phyloP scores from a whole-genome alignment of 495 filamentous ascomycete species.

The Penicillium bialowiezense region DNA sequence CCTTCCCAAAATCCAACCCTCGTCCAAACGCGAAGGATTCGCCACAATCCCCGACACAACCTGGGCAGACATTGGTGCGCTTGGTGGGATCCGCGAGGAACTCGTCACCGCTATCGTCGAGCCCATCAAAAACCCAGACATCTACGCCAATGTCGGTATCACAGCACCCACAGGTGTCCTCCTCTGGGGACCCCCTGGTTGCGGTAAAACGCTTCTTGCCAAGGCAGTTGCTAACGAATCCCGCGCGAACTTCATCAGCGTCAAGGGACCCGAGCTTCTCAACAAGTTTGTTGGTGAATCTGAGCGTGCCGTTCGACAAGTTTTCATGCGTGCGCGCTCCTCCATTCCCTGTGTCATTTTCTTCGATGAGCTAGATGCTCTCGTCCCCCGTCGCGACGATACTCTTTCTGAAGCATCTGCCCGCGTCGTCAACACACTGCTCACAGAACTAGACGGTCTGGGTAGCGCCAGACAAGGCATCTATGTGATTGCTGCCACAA shows the following conservation, averaged over 20 bases:
- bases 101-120: slow-evolving; percentile 87
- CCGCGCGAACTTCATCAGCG: slow-evolving; percentile 94
- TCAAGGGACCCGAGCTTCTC: slow-evolving; percentile 91
- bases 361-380: slow-evolving; percentile 94
- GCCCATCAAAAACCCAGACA: slow-evolving; percentile 81
- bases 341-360: slow-evolving; percentile 92
- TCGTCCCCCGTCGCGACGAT: slow-evolving; percentile 82
- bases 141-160: slow-evolving; percentile 79
- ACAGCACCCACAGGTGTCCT: slow-evolving; percentile 86
- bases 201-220: slow-evolving; percentile 93
- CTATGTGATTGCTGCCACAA: slow-evolving; percentile 93
- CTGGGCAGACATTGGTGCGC: slow-evolving; percentile 89
- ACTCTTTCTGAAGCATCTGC: slow-evolving; percentile 77
- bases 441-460: slow-evolving; percentile 94
- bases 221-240: slow-evolving; percentile 96
- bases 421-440: slow-evolving; percentile 89
- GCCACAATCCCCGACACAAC: slow-evolving; percentile 96
- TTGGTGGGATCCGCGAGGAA: slow-evolving; percentile 74
- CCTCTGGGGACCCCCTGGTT: slow-evolving; percentile 95
- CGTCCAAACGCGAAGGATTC: slow-evolving; percentile 93
- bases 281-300: slow-evolving; percentile 97
- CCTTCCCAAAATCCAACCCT: slow-evolving; percentile 83
- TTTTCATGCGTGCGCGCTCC: slow-evolving; percentile 84
- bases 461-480: slow-evolving; percentile 74
- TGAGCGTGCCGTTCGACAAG: slow-evolving; percentile 87